These are phyloP conservation scores for Vitis rupestris DNA, from an alignment of 164 flowering plant species.

Conservation along the genomic window DNA sequence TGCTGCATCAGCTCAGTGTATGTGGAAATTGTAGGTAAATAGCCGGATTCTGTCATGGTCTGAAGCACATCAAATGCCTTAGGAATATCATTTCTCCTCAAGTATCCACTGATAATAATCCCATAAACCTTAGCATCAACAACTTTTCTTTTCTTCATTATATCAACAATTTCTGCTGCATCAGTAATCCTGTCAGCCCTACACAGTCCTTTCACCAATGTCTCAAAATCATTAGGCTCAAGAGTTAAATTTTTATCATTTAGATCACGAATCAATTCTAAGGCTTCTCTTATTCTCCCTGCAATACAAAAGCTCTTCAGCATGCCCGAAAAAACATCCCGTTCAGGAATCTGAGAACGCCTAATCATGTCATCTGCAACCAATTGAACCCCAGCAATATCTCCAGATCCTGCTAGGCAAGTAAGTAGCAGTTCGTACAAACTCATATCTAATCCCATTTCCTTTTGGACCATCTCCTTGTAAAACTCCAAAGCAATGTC, in stretches of 20 bases:
- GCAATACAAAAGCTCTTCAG: slow-evolving; percentile 67
- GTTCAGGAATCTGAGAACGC: slow-evolving; percentile 42
- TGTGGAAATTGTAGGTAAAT: slow-evolving; percentile 39
- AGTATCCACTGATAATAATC: slow-evolving; percentile 48
- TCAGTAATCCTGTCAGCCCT: slow-evolving; percentile 56
- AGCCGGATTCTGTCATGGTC: slow-evolving; percentile 48
- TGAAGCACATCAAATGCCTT: slow-evolving; percentile 57
- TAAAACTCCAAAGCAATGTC: slow-evolving; percentile 81
- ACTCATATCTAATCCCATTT: slow-evolving; percentile 33
- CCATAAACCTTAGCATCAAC: slow-evolving; percentile 53
- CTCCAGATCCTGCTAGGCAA: slow-evolving; percentile 55
- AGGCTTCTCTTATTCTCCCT: slow-evolving; percentile 63
- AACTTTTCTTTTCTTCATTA: slow-evolving; percentile 47
- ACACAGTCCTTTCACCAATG: slow-evolving; percentile 70
- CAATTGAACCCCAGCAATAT: slow-evolving; percentile 35
- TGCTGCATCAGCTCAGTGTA: slow-evolving; percentile 74
- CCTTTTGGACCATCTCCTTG: slow-evolving; percentile 63
- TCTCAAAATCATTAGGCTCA: slow-evolving; percentile 37
- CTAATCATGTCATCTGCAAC: slow-evolving; percentile 70
- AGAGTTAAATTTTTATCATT: slow-evolving; percentile 37
- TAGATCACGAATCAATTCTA: slow-evolving; percentile 60
- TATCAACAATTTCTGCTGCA: slow-evolving; percentile 71
- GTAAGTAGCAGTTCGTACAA: slow-evolving; percentile 45
- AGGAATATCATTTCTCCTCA: slow-evolving; percentile 47
- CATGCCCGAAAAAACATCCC: slow-evolving; percentile 37